A percentile compares a stretch with the other conserved stretches of the same genome.
Conservation (phyloP, 495 filamentous ascomycete species). For the Penicillium crystallinum region DNA sequence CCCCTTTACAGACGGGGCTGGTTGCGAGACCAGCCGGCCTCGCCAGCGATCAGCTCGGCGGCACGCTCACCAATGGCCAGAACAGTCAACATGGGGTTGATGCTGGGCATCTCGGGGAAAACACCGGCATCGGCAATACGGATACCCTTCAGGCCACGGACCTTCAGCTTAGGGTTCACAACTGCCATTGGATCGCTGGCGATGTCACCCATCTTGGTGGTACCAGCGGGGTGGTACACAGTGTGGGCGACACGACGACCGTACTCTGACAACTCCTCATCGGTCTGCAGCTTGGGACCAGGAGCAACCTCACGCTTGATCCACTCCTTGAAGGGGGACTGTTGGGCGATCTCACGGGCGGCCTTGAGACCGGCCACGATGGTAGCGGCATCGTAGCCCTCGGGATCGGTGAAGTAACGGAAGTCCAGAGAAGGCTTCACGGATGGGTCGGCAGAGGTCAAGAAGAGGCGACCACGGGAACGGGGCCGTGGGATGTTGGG, state of each 20-base stretch:
- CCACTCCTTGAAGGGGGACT: conserved; percentile 72
- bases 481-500: conserved; percentile 81
- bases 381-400: conserved; percentile 77
- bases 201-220: conserved; percentile 79
- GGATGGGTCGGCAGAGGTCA: conserved; percentile 63
- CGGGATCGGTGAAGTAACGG: conserved; percentile 80
- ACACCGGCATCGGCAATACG: conserved; percentile 65
- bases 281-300: conserved; percentile 59
- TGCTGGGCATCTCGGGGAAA: conserved; percentile 61
- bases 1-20: conserved; percentile 40
- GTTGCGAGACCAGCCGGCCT: conserved; percentile 54
- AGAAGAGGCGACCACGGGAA: conserved; percentile 66
- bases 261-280: conserved; percentile 71
- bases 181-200: conserved; percentile 58
- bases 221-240: conserved; percentile 81
- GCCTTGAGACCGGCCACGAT: conserved; percentile 72
- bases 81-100: conserved; percentile 67
- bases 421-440: conserved; percentile 82
- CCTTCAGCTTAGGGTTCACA: conserved; percentile 53
- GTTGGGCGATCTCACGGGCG: conserved; percentile 63
- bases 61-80: conserved; percentile 59
- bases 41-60: conserved; percentile 59
- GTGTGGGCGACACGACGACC: conserved; percentile 72
- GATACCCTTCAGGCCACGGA: conserved; percentile 53
- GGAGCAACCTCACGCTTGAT: conserved; percentile 75